Base-by-base conservation (phyloP, 805 yeast species). In the Ogataea corticis region DNA sequence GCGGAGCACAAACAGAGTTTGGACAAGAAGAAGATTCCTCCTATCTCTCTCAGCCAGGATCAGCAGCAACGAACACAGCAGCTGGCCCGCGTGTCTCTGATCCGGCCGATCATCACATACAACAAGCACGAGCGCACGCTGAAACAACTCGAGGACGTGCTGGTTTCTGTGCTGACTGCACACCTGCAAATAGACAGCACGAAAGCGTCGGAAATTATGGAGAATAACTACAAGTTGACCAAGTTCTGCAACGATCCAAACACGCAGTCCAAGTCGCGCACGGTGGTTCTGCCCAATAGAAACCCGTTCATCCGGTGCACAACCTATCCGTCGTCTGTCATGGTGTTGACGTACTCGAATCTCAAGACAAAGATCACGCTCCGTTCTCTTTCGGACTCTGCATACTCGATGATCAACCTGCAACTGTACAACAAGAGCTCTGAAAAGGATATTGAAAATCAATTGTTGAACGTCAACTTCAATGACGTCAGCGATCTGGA, bases 21-120 rank as follows among this genome's bases (percentile, higher is more conserved):
- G 42, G 66, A 59, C 34, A 61, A 66, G 58, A 75, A 69, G 46
- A 68, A 70, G 21, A 66, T 68, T 6, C 68, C 77, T 10, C 83
- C 83, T 14, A 69, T 78, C 2, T 66, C 76, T 3, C 58, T 70
- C 49, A 68, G 72, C 19, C 72, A 71, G 48, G 52, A 50, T n/a
- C 50, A 38, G 23, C 41, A 45, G 13, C 48, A 35, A 21, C 32
- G 45, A 19, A 17, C 39, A 16, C 36, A 34, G 18, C 47, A 33
- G 44, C 38, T 33, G 36, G 44, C 17, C 41, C 40, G 39, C 32
- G 45, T 77, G 2, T 61, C 75, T 43, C 67, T 82, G 16, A 63
- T 82, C 16, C 63, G 82, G 30, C 85, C 87, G 2, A 59, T 82
- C 33, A 69, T 82, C 29, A 85, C 85, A 4, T 77, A 79, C 51